phyloP scores from a whole-genome alignment of 495 filamentous ascomycete genomes.

The Penicillium flavigenum region DNA sequence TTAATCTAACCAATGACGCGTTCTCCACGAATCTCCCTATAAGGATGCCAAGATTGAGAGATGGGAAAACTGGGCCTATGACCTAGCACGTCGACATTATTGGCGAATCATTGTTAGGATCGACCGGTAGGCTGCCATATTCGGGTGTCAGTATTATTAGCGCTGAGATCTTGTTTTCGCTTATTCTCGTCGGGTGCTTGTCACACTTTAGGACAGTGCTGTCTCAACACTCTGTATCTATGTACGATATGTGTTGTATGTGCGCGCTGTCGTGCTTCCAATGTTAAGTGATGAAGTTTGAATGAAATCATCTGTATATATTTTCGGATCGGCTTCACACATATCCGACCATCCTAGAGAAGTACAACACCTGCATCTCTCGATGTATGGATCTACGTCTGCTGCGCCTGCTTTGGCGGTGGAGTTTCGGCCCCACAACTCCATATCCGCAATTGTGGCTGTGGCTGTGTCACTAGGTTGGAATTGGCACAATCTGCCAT shows the following conservation, averaged over 20 bases:
- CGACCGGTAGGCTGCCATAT: constrained; percentile 7
- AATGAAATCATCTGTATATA: background rate
- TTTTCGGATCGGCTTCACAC: background rate
- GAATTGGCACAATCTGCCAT: background rate
- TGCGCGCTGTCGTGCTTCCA: background rate
- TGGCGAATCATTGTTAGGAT: constrained; percentile 16
- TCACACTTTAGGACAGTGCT: background rate
- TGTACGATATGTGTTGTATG: background rate
- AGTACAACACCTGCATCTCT: background rate
- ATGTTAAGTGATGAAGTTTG: no score
- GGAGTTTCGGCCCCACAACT: background rate
- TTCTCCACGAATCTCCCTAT: constrained; percentile 17
- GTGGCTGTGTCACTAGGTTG: background rate
- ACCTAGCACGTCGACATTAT: background rate
- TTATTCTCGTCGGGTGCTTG: background rate
- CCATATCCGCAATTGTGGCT: background rate
- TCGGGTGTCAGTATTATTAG: background rate
- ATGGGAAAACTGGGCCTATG: constrained; percentile 9
- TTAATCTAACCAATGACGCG: constrained; percentile 20
- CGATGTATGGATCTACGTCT: background rate
- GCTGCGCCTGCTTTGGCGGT: background rate
- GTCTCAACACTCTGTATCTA: background rate
- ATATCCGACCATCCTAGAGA: background rate
- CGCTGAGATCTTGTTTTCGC: constrained; percentile 2
- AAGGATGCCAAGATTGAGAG: constrained; percentile 16